Evolutionary conservation across 768 basidiomycete genomes (phyloP).

Genomic region (Kwoniella bestiolae): DNA sequence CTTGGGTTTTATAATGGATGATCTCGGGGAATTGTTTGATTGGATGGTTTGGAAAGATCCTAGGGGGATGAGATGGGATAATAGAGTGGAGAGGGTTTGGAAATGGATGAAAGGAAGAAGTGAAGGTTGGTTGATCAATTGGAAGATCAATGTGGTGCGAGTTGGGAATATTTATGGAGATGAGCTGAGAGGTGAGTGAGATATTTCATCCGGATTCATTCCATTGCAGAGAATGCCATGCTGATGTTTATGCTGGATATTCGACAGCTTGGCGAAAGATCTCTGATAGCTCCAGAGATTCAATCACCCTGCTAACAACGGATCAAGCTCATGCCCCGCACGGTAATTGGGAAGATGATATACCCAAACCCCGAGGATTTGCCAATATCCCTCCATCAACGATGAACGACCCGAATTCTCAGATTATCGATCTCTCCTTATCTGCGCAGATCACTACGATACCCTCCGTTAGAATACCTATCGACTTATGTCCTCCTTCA

Average conservation of each 20-base stretch:
- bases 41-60: slow-evolving; percentile 24
- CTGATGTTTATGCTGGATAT: slow-evolving; percentile 3
- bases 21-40: slow-evolving; percentile 35
- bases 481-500: slow-evolving; percentile 2
- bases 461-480: neutral
- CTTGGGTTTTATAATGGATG: slow-evolving; percentile 38
- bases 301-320: neutral
- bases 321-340: neutral
- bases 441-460: slow-evolving; percentile 9
- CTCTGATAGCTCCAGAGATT: neutral
- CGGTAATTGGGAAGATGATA: neutral
- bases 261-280: slow-evolving; percentile 2
- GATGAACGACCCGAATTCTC: slow-evolving; percentile 30
- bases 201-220: neutral
- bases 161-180: slow-evolving; percentile 22
- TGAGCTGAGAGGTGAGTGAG: slow-evolving; percentile 34
- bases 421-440: slow-evolving; percentile 36
- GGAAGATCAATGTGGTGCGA: slow-evolving; percentile 23
- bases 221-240: neutral
- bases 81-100: slow-evolving; percentile 9
- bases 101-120: slow-evolving; percentile 18
- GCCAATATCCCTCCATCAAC: slow-evolving; percentile 25
- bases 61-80: neutral
- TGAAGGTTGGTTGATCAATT: slow-evolving; percentile 24
- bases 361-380: slow-evolving; percentile 11